These are phyloP conservation scores for Aspergillus flavus DNA, from an alignment of 2,329 filamentous ascomycete genomes.

Conservation along the genomic window DNA sequence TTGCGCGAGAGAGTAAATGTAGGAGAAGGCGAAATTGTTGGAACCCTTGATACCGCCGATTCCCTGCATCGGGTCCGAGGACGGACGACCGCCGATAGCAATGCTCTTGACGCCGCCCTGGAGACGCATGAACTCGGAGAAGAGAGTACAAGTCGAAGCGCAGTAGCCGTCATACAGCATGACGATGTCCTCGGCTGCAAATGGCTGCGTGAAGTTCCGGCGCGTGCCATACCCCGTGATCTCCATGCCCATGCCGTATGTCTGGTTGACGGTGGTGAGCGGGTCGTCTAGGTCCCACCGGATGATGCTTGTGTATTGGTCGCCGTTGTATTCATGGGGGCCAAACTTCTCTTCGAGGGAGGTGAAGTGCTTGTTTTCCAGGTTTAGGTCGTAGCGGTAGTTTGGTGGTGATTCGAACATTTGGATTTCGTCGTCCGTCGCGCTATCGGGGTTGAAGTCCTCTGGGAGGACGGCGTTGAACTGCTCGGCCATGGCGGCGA, in stretches of 20 bases:
- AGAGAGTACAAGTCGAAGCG: not conserved
- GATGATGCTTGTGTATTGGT: not conserved
- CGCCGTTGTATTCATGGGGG: not conserved
- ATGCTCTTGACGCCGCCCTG: not conserved
- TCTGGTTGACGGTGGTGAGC: not conserved
- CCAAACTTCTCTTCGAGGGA: not conserved
- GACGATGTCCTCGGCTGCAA: not conserved
- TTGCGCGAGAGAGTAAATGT: not conserved
- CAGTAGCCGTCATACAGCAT: not conserved
- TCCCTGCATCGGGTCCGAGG: not conserved
- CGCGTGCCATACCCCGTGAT: not conserved
- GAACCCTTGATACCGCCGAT: not conserved
- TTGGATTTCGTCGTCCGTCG: not conserved
- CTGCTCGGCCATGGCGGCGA: not conserved
- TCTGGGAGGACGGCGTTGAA: not conserved
- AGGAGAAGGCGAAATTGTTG: not conserved
- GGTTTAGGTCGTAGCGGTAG: slow-evolving; percentile 1
- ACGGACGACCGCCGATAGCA: not conserved
- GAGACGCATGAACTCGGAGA: slow-evolving; percentile 1
- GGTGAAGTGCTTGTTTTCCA: not conserved
- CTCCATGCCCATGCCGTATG: slow-evolving; percentile 1
- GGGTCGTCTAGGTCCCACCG: not conserved
- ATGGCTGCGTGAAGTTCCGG: not conserved
- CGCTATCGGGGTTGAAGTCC: not conserved
- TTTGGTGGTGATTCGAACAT: not conserved